Conservation (phyloP, 768 basidiomycete genomes). For the Boletus reticuloceps region DNA sequence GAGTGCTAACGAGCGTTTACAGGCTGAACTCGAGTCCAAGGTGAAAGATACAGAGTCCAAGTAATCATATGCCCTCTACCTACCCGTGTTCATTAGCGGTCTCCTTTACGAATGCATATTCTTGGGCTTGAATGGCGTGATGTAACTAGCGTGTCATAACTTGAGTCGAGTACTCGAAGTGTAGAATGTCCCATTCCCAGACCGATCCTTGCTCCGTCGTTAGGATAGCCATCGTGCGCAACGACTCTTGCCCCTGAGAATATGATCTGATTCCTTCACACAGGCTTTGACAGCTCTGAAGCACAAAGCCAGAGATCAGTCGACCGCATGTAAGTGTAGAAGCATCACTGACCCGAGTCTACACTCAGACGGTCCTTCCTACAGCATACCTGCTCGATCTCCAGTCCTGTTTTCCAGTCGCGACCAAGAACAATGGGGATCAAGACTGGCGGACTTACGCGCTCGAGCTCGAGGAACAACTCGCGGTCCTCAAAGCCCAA, state of each 20-base stretch:
- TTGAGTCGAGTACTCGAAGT: background rate
- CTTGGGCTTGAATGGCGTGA: background rate
- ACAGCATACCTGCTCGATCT: constrained; percentile 30
- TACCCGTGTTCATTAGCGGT: constrained; percentile 6
- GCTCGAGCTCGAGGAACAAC: constrained; percentile 28
- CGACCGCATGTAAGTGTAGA: constrained; percentile 16
- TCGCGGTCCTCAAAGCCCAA: constrained; percentile 17
- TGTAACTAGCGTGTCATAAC: background rate
- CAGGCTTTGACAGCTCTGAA: constrained; percentile 26
- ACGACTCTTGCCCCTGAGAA: background rate
- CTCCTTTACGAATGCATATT: background rate
- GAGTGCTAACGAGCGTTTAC: constrained; percentile 13
- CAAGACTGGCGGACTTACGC: constrained; percentile 27
- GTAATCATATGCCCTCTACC: constrained; percentile 6
- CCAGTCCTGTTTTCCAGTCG: constrained; percentile 23
- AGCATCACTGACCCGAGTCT: too few relatives aligned
- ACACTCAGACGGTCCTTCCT: background rate
- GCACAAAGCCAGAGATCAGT: constrained; percentile 25
- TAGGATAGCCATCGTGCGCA: constrained; percentile 26
- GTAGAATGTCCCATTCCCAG: constrained; percentile 4
- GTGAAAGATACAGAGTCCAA: constrained; percentile 23
- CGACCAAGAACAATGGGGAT: background rate
- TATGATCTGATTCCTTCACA: background rate
- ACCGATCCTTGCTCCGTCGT: constrained; percentile 12
- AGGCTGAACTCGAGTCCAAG: constrained; percentile 31